These are phyloP conservation scores for Cyclocybe cylindracea DNA, from an alignment of 768 basidiomycete species.

Conservation along the genomic window DNA sequence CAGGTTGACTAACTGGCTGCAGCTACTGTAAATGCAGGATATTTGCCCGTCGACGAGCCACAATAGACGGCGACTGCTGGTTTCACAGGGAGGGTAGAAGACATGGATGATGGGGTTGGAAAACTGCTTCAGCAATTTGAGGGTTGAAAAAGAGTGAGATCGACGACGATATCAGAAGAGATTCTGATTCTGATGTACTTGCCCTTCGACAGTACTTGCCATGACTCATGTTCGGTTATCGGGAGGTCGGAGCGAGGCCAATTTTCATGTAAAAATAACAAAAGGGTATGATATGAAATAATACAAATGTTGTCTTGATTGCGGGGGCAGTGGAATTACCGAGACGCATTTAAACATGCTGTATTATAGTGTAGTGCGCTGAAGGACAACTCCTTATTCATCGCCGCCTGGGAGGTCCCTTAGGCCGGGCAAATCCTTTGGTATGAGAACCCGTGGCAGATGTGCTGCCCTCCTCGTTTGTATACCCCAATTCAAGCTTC, in stretches of 20 bases:
- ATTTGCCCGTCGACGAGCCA: constrained; percentile 70
- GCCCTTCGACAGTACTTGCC: too few relatives aligned
- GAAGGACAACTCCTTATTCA: constrained; percentile 1
- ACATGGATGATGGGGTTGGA: background rate
- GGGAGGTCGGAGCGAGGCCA: too few relatives aligned
- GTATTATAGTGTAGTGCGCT: background rate
- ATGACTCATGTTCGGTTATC: too few relatives aligned
- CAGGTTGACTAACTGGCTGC: constrained; percentile 60
- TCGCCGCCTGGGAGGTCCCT: constrained; percentile 56
- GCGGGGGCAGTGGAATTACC: background rate
- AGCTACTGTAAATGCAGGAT: constrained; percentile 62
- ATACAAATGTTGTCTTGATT: too few relatives aligned
- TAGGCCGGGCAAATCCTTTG: constrained; percentile 68
- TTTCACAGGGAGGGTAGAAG: background rate
- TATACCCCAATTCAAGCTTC: constrained; percentile 53
- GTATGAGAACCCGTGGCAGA: constrained; percentile 20
- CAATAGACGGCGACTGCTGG: constrained; percentile 80
- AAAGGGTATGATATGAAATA: too few relatives aligned
- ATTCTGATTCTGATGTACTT: too few relatives aligned
- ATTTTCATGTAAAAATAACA: too few relatives aligned
- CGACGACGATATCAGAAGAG: background rate
- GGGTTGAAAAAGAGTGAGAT: too few relatives aligned
- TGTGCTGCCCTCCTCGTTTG: constrained; percentile 6
- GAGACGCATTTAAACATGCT: background rate
- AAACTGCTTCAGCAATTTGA: too few relatives aligned